These are phyloP conservation scores for Chalaropsis thielavioides DNA, from an alignment of 2,329 filamentous ascomycete genomes.

Conservation along the genomic window DNA sequence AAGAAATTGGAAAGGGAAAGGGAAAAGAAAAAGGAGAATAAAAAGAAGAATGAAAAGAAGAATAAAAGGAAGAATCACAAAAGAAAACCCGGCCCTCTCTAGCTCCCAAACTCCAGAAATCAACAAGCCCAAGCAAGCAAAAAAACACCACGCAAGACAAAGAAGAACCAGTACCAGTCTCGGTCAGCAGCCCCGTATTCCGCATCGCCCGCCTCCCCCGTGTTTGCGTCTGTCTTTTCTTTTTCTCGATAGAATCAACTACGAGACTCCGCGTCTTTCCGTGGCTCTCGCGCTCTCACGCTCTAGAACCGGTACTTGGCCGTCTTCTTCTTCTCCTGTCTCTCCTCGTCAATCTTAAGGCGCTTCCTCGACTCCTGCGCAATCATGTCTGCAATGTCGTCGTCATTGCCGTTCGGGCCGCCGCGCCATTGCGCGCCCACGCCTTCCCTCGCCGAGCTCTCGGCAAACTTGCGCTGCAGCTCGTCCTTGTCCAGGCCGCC, in stretches of 20 bases:
- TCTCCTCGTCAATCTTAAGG: constrained; percentile 75
- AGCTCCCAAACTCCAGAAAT: constrained; percentile 11
- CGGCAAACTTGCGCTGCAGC: constrained; percentile 66
- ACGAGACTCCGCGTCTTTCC: not conserved
- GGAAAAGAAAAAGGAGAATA: not conserved
- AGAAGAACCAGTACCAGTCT: not conserved
- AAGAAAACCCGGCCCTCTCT: constrained; percentile 1
- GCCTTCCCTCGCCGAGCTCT: constrained; percentile 49
- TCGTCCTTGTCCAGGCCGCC: constrained; percentile 76
- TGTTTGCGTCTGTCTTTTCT: not conserved
- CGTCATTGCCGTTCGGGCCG: constrained; percentile 43
- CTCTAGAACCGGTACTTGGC: constrained; percentile 36
- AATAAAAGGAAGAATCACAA: not conserved
- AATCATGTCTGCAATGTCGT: constrained; percentile 92
- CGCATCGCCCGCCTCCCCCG: not conserved
- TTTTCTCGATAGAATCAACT: not conserved
- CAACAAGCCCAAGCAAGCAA: constrained; percentile 1
- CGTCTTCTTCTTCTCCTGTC: constrained; percentile 49
- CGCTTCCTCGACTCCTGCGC: constrained; percentile 83
- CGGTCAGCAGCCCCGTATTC: not conserved
- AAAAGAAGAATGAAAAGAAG: not conserved
- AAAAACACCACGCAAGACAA: not conserved
- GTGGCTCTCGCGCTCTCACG: not conserved
- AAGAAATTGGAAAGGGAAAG: constrained; percentile 4
- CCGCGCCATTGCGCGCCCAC: constrained; percentile 46